These are phyloP conservation scores for Excoecaria agallocha DNA, from an alignment of 345 rosid species.

Conservation along the genomic window DNA sequence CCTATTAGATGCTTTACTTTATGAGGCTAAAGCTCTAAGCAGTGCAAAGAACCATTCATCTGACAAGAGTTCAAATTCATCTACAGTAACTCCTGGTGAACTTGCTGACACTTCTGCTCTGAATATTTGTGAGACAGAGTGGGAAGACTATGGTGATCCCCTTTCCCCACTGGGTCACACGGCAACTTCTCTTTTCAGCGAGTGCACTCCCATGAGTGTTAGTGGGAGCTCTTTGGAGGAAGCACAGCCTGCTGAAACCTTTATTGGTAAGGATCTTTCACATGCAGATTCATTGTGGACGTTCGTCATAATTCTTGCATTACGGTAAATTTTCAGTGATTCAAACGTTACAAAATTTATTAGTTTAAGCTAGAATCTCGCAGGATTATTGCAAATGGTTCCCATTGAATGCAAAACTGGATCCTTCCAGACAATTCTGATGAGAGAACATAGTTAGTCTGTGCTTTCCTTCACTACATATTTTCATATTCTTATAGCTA, in stretches of 20 bases:
- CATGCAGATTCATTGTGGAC: slow-evolving; percentile 10
- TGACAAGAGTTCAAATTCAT: slow-evolving; percentile 64
- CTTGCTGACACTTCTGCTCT: slow-evolving; percentile 45
- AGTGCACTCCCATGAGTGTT: slow-evolving; percentile 51
- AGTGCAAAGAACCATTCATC: slow-evolving; percentile 62
- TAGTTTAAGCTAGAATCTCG: neutral
- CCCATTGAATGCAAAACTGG: neutral
- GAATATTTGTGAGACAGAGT: slow-evolving; percentile 51
- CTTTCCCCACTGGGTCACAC: slow-evolving; percentile 60
- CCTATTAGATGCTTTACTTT: slow-evolving; percentile 84
- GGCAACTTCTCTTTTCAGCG: slow-evolving; percentile 57
- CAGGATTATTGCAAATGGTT: neutral
- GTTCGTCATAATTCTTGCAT: slow-evolving; percentile 1
- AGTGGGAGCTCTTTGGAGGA: slow-evolving; percentile 65
- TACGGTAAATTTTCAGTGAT: neutral
- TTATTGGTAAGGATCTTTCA: slow-evolving; percentile 44
- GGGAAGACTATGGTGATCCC: slow-evolving; percentile 56
- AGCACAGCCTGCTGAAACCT: slow-evolving; percentile 34
- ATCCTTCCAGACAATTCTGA: neutral
- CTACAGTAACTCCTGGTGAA: slow-evolving; percentile 52
- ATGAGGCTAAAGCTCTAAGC: slow-evolving; percentile 69
- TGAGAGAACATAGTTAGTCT: neutral
- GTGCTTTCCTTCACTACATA: neutral
- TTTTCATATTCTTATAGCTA: neutral
- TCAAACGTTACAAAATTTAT: neutral